Conservation (phyloP, 106 monocot genomes). For the Narthecium ossifragum region DNA sequence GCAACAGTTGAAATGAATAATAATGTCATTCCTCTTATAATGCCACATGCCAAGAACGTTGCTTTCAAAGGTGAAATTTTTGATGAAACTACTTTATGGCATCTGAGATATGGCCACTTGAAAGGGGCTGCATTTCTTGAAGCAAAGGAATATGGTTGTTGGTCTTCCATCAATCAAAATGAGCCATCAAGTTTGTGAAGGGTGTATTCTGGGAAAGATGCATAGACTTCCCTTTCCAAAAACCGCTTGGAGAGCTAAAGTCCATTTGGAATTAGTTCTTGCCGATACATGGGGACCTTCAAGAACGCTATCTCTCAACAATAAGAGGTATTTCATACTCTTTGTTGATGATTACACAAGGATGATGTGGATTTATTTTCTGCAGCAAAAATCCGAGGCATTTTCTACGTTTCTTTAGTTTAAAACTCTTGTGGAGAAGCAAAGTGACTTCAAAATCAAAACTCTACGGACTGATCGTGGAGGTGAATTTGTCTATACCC, state of each 20-base stretch:
- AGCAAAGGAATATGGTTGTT: constrained; percentile 4
- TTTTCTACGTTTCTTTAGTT: constrained; percentile 6
- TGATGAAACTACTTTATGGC: too few relatives aligned
- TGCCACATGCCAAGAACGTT: neutral
- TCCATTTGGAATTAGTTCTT: neutral
- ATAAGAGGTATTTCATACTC: neutral
- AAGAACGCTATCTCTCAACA: constrained; percentile 4
- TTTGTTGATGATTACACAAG: too few relatives aligned
- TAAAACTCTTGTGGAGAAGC: neutral
- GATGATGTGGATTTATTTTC: constrained; percentile 5
- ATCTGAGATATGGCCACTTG: constrained; percentile 4
- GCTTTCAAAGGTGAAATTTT: neutral
- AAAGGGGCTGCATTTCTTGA: constrained; percentile 3
- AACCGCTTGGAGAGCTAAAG: neutral
- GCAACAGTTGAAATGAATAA: neutral
- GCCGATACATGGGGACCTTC: neutral
- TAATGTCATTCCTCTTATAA: neutral
- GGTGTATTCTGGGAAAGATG: neutral
- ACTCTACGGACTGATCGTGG: neutral
- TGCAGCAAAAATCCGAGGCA: neutral
- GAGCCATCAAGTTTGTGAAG: neutral
- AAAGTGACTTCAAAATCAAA: neutral
- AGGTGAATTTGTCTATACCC: neutral
- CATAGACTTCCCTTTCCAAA: neutral
- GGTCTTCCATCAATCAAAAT: neutral